Base-by-base conservation (phyloP, 208 protist species). In the Leishmania aethiopica region DNA sequence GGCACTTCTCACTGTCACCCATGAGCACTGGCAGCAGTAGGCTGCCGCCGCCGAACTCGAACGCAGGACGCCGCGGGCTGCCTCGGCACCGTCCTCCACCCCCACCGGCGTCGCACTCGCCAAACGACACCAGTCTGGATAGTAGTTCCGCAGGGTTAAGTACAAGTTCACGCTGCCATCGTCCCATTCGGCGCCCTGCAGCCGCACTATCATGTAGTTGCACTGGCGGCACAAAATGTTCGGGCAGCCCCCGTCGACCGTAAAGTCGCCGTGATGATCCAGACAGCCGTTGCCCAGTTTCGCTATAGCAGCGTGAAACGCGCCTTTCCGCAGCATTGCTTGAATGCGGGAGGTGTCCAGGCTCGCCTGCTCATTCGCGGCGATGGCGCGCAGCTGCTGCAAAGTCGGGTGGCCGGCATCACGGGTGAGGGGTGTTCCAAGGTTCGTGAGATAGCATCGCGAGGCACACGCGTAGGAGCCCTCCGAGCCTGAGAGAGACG, bases 21-120 rank as follows among this genome's bases (percentile, higher is more conserved):
- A 97, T 47, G 93, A 94, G 80, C 94, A 97, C 78, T 97, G 94
- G 73, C 94, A 97, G 83, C 94, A 96, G 86, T 97, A 97, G 32
- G 93, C 94, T 47, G 93, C 94, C 42, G 80, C 80, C 28, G 77
- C 51, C 47, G 59, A 28, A 57, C 82, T 82, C 47, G 74, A 57
- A 51, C 75, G 57, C 66, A 97, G 79, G 28, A 93, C 94, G 37
- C 57, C 47, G n/a, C 64, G 47, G 10, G 67, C 51, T n/a, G 53
- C 49, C 42, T 81, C 32, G 5, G 81, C 80, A 5, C 19, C 77
- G 22, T 80, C 79, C 45, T 79, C 82, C 8, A 84, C 75, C 15
- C 94, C 92, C n/a, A 95, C 90, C 40, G 91, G 86, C 57, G 78
- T 86, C 37, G 83, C 84, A 64, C 72, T 87, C 10, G 91, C 92